Evolutionary conservation across 345 rosid species (phyloP).

Genomic region (Moricandia arvensis): DNA sequence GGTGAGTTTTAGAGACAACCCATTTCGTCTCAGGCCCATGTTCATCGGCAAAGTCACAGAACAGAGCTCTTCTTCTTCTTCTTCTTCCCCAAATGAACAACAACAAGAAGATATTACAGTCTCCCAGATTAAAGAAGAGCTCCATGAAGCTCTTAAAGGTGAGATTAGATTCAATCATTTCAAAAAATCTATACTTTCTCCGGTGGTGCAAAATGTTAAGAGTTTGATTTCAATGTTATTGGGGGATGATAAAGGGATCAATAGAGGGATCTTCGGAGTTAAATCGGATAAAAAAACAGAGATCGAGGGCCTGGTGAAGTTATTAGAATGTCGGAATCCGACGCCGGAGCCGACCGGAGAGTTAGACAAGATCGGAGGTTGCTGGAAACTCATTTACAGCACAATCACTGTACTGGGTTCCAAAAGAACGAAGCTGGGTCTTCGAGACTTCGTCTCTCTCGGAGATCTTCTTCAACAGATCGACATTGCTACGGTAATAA

Average conservation of each 20-base stretch:
- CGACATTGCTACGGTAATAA: conserved; percentile 66
- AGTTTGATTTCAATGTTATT: not conserved
- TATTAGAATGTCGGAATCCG: conserved; percentile 76
- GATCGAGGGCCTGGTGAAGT: conserved; percentile 57
- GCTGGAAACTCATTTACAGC: conserved; percentile 80
- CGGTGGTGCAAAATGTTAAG: not conserved
- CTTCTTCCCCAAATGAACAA: conserved; percentile 16
- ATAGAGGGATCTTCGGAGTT: conserved; percentile 84
- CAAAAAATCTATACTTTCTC: not conserved
- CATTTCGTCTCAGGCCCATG: conserved; percentile 31
- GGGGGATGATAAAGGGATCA: conserved; percentile 43
- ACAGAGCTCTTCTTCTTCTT: conserved; percentile 45
- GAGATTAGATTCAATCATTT: not conserved
- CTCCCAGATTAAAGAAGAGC: conserved; percentile 49
- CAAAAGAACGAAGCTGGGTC: conserved; percentile 79
- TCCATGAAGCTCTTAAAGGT: conserved; percentile 53
- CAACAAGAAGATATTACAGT: conserved; percentile 18
- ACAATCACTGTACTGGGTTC: conserved; percentile 79
- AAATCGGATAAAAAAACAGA: conserved; percentile 62
- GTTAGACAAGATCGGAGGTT: conserved; percentile 67
- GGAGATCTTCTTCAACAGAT: conserved; percentile 76
- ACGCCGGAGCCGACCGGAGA: conserved; percentile 67
- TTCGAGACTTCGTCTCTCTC: conserved; percentile 75
- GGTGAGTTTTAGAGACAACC: conserved; percentile 19
- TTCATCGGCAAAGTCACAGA: conserved; percentile 40